phyloP scores from a whole-genome alignment of 73 alveolate genomes.

The Blepharisma stoltei region DNA sequence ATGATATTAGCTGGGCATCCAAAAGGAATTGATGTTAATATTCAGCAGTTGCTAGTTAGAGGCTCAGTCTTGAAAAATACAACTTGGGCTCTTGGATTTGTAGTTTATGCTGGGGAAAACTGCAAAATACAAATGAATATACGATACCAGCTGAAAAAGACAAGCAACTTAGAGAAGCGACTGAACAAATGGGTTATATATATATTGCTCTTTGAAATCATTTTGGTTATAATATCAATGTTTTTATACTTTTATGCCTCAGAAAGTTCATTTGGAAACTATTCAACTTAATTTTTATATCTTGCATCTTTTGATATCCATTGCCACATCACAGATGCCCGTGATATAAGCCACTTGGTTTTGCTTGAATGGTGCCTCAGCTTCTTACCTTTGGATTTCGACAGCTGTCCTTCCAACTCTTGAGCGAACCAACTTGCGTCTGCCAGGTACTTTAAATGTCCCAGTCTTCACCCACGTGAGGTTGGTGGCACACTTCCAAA shows the following conservation, averaged over 20 bases:
- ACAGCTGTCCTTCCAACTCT: too few species aligned
- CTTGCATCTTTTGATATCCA: too few species aligned
- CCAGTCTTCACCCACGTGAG: too few species aligned
- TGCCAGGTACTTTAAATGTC: too few species aligned
- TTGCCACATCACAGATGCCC: too few species aligned
- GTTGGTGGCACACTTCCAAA: too few species aligned
- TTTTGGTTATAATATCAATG: slow-evolving; percentile 35
- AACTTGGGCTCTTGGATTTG: slow-evolving; percentile 50
- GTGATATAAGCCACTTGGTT: too few species aligned
- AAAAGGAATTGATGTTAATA: slow-evolving; percentile 35
- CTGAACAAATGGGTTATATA: slow-evolving; percentile 35
- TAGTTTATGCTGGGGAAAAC: slow-evolving; percentile 50
- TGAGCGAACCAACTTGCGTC: too few species aligned
- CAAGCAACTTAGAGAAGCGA: slow-evolving; percentile 45
- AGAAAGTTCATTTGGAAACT: not conserved
- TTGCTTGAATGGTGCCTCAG: too few species aligned
- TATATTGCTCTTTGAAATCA: slow-evolving; percentile 34
- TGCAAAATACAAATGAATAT: slow-evolving; percentile 40
- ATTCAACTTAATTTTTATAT: too few species aligned
- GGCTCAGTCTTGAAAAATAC: slow-evolving; percentile 57
- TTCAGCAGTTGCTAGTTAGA: slow-evolving; percentile 44
- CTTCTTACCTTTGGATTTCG: too few species aligned
- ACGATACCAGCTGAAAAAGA: slow-evolving; percentile 36
- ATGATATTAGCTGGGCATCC: slow-evolving; percentile 41
- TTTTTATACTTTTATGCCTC: not conserved